These are phyloP conservation scores for Endocladia muricata DNA, from an alignment of 31 red algal genomes.

Conservation along the genomic window DNA sequence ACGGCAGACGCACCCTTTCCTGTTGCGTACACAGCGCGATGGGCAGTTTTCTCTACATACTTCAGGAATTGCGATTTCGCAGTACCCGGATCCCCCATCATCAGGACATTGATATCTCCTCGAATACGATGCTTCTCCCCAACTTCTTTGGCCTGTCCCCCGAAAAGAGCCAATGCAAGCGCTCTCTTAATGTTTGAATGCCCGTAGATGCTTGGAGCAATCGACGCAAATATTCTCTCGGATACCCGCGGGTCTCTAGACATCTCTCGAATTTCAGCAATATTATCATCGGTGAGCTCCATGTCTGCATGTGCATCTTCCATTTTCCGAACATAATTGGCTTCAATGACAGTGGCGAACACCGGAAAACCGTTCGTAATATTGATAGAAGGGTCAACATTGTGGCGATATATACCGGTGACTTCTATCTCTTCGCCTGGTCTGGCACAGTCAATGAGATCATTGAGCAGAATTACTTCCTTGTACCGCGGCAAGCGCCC, in stretches of 20 bases:
- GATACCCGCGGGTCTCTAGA: slow-evolving; percentile 78
- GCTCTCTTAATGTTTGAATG: slow-evolving; percentile 96
- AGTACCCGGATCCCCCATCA: slow-evolving; percentile 98
- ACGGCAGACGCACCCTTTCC: slow-evolving; percentile 99
- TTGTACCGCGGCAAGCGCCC: slow-evolving; percentile 97
- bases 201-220: slow-evolving; percentile 98
- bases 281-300: slow-evolving; percentile 96
- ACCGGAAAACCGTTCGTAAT: slow-evolving; percentile 96
- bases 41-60: slow-evolving; percentile 97
- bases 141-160: slow-evolving; percentile 97
- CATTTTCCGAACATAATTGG: slow-evolving; percentile 93
- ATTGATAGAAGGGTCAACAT: slow-evolving; percentile 87
- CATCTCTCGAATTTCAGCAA: slow-evolving; percentile 72
- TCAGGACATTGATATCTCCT: slow-evolving; percentile 95
- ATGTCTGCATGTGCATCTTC: slow-evolving; percentile 81
- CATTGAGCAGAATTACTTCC: slow-evolving; percentile 89
- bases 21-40: slow-evolving; percentile 98
- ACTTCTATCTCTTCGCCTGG: slow-evolving; percentile 98
- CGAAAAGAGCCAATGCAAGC: slow-evolving; percentile 92
- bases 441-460: slow-evolving; percentile 87
- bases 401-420: slow-evolving; percentile 94
- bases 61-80: slow-evolving; percentile 99
- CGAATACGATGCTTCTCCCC: slow-evolving; percentile 97
- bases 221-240: slow-evolving; percentile 91
- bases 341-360: slow-evolving; percentile 96